A percentile compares a stretch with the other conserved stretches of the same genome.
phyloP scores from a whole-genome alignment of 352 stramenopile species.

The Thalassiosira gravida region DNA sequence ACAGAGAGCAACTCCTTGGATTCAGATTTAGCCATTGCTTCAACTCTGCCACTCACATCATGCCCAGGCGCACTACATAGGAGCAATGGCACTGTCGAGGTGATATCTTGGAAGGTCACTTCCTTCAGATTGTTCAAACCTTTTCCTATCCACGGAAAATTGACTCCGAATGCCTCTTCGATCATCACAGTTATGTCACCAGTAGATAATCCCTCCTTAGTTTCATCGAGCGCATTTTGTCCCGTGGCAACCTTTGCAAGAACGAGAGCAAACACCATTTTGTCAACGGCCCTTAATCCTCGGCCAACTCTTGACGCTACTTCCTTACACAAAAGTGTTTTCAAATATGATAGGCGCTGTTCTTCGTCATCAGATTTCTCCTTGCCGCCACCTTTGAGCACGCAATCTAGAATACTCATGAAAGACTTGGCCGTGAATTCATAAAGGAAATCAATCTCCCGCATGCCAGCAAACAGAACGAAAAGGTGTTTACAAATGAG shows the following conservation, averaged over 20 bases:
- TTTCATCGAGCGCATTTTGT: constrained; percentile 64
- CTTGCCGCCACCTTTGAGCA: constrained; percentile 83
- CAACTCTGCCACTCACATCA: constrained; percentile 96
- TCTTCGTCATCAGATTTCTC: constrained; percentile 41
- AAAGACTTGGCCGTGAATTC: constrained; percentile 98
- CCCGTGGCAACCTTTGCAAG: constrained; percentile 87
- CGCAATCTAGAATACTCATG: constrained; percentile 92
- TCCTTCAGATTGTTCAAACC: constrained; percentile 92
- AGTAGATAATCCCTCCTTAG: constrained; percentile 78
- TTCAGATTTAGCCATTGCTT: constrained; percentile 90
- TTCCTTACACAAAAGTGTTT: constrained; percentile 89
- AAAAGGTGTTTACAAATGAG: constrained; percentile 80
- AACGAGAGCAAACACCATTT: constrained; percentile 97
- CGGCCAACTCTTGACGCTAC: constrained; percentile 92
- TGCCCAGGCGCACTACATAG: constrained; percentile 96
- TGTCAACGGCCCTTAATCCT: constrained; percentile 94
- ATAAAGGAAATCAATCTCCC: constrained; percentile 97
- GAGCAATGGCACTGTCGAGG: constrained; percentile 91
- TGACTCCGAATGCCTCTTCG: constrained; percentile 88
- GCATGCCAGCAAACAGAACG: constrained; percentile 89
- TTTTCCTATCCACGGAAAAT: constrained; percentile 92
- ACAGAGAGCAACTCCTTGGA: constrained; percentile 94
- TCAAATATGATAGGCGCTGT: constrained; percentile 66
- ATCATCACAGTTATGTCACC: constrained; percentile 74
- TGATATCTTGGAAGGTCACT: constrained; percentile 91